These are phyloP conservation scores for Sarocladium strictum DNA, from an alignment of 2,329 filamentous ascomycete genomes.

Conservation along the genomic window DNA sequence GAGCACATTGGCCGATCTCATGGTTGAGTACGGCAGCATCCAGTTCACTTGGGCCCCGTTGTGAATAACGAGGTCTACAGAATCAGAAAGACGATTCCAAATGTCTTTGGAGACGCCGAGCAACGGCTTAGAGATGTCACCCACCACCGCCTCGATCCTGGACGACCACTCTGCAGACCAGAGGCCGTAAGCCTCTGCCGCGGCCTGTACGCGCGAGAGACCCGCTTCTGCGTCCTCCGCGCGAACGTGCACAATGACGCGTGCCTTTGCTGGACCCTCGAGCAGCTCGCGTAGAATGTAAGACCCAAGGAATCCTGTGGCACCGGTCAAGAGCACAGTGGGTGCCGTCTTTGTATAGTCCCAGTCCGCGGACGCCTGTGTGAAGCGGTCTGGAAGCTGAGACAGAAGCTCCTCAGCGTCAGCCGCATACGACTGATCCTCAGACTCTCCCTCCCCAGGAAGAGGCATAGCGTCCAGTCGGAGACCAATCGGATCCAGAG, in stretches of 20 bases:
- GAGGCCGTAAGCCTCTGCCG: constrained; percentile 73
- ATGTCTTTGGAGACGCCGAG: constrained; percentile 63
- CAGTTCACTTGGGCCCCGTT: constrained; percentile 81
- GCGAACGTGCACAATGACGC: constrained; percentile 69
- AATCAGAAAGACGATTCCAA: constrained; percentile 60
- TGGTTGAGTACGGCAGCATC: constrained; percentile 69
- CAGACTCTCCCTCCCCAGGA: not conserved
- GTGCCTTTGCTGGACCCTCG: constrained; percentile 34
- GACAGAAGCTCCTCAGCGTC: constrained; percentile 46
- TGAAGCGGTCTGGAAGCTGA: constrained; percentile 38
- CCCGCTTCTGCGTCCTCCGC: constrained; percentile 42
- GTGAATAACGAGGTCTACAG: constrained; percentile 70
- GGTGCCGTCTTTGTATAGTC: constrained; percentile 20
- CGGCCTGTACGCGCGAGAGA: constrained; percentile 41
- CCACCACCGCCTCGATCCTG: constrained; percentile 62
- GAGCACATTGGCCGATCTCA: constrained; percentile 72
- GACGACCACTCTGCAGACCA: constrained; percentile 66
- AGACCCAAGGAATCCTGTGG: constrained; percentile 71
- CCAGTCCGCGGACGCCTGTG: constrained; percentile 29
- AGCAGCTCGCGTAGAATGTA: constrained; percentile 75
- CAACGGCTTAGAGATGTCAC: constrained; percentile 65
- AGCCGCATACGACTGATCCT: constrained; percentile 45
- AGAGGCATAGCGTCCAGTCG: not conserved
- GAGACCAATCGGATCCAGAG: constrained; percentile 12
- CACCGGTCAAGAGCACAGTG: constrained; percentile 81